Evolutionary conservation across 2,329 filamentous ascomycete species (phyloP).

Genomic region (Cadophora gregata): DNA sequence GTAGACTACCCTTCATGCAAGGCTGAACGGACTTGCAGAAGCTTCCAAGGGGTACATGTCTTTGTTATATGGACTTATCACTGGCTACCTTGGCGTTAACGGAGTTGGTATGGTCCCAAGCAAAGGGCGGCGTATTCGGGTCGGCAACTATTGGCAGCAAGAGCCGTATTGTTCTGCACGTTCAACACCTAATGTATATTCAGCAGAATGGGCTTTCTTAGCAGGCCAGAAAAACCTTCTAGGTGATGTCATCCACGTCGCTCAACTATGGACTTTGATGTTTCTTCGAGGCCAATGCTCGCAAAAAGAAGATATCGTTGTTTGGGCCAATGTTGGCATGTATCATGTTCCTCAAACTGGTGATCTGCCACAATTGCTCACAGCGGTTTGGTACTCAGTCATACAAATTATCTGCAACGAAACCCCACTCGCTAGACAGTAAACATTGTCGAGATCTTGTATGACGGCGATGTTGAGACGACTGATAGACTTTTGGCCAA

Average conservation of each 20-base stretch:
- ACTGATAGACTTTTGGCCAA: slow-evolving; percentile 46
- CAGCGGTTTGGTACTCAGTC: neutral
- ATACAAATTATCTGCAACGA: neutral
- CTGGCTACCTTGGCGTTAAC: too few relatives aligned
- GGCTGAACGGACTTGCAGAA: neutral
- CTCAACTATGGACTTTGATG: slow-evolving; percentile 49
- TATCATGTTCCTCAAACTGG: slow-evolving; percentile 62
- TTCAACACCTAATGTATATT: neutral
- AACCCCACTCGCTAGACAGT: slow-evolving; percentile 43
- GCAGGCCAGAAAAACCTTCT: neutral
- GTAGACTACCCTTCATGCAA: slow-evolving; percentile 15
- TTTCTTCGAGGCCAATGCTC: slow-evolving; percentile 51
- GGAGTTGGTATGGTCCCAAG: too few relatives aligned
- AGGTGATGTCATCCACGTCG: neutral
- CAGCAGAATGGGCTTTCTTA: neutral
- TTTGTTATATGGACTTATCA: neutral
- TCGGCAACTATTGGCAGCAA: neutral
- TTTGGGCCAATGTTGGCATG: slow-evolving; percentile 63
- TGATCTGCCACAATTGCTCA: slow-evolving; percentile 50
- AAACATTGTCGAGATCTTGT: slow-evolving; percentile 50
- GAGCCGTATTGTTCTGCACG: neutral
- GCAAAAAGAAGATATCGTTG: slow-evolving; percentile 52
- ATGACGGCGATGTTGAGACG: slow-evolving; percentile 41
- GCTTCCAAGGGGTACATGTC: neutral
- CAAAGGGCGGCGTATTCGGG: too few relatives aligned